Evolutionary conservation across 1,284 basidiomycete species (phyloP).

Genomic region (Leccinum variabile): DNA sequence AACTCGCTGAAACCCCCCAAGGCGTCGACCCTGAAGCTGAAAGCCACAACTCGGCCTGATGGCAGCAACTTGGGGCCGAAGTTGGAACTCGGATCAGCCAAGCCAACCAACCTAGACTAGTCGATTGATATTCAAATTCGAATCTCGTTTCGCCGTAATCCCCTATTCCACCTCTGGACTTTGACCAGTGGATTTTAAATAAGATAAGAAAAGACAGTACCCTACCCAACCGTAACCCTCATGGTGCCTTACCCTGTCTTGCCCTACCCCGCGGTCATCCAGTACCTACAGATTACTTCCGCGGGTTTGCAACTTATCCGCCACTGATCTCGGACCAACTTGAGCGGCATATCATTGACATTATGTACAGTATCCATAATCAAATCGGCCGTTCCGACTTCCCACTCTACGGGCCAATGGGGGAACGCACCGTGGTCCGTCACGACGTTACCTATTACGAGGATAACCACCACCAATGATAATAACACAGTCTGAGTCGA

Average conservation of each 20-base stretch:
- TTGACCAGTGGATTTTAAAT: background rate
- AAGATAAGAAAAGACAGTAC: background rate
- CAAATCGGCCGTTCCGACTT: background rate
- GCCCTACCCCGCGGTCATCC: background rate
- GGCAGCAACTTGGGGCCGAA: background rate
- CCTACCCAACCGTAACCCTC: background rate
- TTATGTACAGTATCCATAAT: background rate
- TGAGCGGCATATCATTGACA: too few species aligned
- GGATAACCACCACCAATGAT: background rate
- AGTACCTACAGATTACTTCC: background rate
- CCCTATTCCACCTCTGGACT: background rate
- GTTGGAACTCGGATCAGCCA: background rate
- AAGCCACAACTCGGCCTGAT: background rate
- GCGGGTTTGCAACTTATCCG: background rate
- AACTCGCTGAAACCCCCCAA: background rate
- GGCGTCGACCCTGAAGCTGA: background rate
- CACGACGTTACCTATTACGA: background rate
- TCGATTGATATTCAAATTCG: background rate
- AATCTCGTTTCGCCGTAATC: background rate
- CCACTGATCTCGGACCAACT: too few species aligned
- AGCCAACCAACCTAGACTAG: background rate
- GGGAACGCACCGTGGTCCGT: background rate
- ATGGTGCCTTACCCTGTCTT: background rate
- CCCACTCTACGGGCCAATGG: background rate
- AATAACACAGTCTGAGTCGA: background rate